Base-by-base conservation (phyloP, 2,329 filamentous ascomycete genomes). In the Alternaria triticina region DNA sequence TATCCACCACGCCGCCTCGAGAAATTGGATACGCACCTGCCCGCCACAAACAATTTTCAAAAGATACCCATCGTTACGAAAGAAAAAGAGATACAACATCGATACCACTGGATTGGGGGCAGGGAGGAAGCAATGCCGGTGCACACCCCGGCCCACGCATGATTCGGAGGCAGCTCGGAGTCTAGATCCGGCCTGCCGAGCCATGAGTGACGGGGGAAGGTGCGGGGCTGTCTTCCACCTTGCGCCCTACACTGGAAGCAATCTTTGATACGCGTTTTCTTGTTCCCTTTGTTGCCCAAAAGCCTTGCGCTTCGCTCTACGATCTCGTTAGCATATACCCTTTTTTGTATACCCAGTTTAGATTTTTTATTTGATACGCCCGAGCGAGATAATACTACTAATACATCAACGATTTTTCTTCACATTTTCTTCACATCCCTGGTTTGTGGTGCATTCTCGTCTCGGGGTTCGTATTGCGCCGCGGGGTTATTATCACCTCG, bases 211-310 rank as follows among this genome's bases (percentile, higher is more conserved):
- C 28, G 30, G 57, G 22, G 54, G 33, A 54, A 52, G 59, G 57
- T 61, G 62, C 57, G 67, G 66, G 66, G 64, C 54, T 58, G 15
- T 51, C 50, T 44, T 22, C 28, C 47, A 52, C 52, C 28, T 52
- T 50, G 15, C 45, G 25, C 50, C 25, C 28, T 27, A 57, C 50
- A 40, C 22, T 25, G 43, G 28, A 45, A 58, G 23, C 51, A 17
- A 43, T 50, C 17, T 51, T 61, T 56, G 60, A 65, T 65, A 67
- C 58, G 55, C 64, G 43, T 59, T 40, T 47, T 44, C 12, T 46
- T 45, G 23, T 64, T 59, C 59, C 61, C 28, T 61, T 54, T 61
- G 58, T 62, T 62, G 30, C 28, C 23, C 17, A 59, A 54, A 51
- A 57, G 58, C 36, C 54, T 20, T 45, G 47, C 17, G 54, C 46